Evolutionary conservation across 306 rosid species (phyloP).

Genomic region (Senna siamea): DNA sequence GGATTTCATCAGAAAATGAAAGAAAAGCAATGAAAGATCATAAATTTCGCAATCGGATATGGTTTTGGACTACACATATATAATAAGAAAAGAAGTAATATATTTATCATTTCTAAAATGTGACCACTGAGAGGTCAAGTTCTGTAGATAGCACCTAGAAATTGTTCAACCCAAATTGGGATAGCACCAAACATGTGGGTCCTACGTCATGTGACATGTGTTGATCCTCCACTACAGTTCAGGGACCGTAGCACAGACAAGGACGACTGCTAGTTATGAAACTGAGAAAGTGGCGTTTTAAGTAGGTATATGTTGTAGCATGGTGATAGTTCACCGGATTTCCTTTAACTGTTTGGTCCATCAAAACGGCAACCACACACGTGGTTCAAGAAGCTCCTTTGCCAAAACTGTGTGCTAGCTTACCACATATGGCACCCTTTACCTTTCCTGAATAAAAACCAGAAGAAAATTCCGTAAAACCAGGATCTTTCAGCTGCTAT

Average conservation of each 20-base stretch:
- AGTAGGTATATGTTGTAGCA: not conserved
- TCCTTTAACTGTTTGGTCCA: not conserved
- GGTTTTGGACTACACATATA: not conserved
- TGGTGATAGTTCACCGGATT: not conserved
- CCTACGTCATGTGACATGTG: constrained; percentile 40
- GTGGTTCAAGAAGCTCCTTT: constrained; percentile 33
- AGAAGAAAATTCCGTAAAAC: constrained; percentile 13
- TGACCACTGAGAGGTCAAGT: constrained; percentile 37
- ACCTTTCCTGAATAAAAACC: not conserved
- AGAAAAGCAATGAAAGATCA: constrained; percentile 34
- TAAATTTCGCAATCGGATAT: not conserved
- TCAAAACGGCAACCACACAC: constrained; percentile 34
- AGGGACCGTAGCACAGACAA: constrained; percentile 26
- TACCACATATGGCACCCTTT: constrained; percentile 23
- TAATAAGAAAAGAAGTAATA: constrained; percentile 11
- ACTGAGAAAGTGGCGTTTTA: constrained; percentile 35
- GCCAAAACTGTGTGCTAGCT: not conserved
- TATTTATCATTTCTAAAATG: constrained; percentile 33
- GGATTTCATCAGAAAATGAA: constrained; percentile 28
- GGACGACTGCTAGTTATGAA: constrained; percentile 26
- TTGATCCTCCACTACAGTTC: constrained; percentile 35
- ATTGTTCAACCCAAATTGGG: not conserved
- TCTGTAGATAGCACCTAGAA: not conserved
- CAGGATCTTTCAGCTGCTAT: not conserved
- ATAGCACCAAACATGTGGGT: constrained; percentile 18